These are phyloP conservation scores for Scheffersomyces insectosa DNA, from an alignment of 1,139 yeast species.

Conservation along the genomic window DNA sequence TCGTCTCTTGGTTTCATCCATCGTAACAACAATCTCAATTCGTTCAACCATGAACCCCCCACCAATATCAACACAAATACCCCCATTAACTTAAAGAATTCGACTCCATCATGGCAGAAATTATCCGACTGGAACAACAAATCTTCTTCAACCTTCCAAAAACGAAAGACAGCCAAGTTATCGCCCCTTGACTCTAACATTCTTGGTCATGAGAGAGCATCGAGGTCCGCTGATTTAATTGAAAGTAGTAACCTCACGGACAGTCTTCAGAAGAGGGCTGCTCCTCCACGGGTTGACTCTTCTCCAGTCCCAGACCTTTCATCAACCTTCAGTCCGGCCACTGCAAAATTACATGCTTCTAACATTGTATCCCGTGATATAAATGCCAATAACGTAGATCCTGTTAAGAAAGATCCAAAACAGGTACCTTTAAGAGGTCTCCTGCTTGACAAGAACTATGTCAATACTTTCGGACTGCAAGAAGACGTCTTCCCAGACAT, in stretches of 20 bases:
- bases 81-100: background rate
- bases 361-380: constrained; percentile 16
- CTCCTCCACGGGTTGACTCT: background rate
- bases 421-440: constrained; percentile 4
- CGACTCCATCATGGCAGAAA: background rate
- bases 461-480: too few species aligned
- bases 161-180: background rate
- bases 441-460: too few species aligned
- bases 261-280: background rate
- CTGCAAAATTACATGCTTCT: constrained; percentile 20
- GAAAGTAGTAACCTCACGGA: background rate
- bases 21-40: constrained; percentile 1
- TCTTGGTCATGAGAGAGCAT: too few species aligned
- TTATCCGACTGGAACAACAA: background rate
- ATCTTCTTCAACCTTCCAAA: background rate
- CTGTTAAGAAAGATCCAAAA: constrained; percentile 24
- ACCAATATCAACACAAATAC: background rate
- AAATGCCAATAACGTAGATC: constrained; percentile 31
- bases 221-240: background rate
- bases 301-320: background rate
- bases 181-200: too few species aligned
- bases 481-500: constrained; percentile 5
- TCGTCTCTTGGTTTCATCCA: constrained; percentile 41
- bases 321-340: background rate
- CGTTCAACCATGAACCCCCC: background rate